Evolutionary conservation across 768 basidiomycete genomes (phyloP).

Genomic region (Boletus rubroflammeus): DNA sequence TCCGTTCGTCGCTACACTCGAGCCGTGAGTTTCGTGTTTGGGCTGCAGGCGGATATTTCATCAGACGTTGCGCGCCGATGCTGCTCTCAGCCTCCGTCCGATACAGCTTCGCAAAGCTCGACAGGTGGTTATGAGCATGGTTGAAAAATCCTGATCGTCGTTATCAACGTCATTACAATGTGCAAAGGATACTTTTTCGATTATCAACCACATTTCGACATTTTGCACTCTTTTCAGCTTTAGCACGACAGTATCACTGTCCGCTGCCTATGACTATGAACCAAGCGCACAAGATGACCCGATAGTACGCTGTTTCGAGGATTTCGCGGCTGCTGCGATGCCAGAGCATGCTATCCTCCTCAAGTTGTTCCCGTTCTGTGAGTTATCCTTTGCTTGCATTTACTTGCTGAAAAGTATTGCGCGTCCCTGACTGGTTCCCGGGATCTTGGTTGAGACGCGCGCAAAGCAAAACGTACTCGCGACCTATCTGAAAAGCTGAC

Average conservation of each 20-base stretch:
- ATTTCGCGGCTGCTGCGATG: neutral
- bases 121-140: neutral
- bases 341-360: neutral
- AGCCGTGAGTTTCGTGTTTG: neutral
- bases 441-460: constrained; percentile 1
- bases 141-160: neutral
- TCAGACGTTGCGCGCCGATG: constrained; percentile 4
- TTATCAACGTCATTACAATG: neutral
- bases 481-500: neutral
- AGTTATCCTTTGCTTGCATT: neutral
- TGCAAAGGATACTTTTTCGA: neutral
- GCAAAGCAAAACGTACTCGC: neutral
- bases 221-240: neutral
- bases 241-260: neutral
- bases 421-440: constrained; percentile 18
- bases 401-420: constrained; percentile 11
- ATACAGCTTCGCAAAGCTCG: constrained; percentile 7
- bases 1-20: neutral
- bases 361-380: constrained; percentile 1
- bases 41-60: constrained; percentile 7
- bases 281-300: neutral
- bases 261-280: constrained; percentile 3
- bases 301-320: neutral
- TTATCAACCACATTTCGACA: neutral
- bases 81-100: neutral